Base-by-base conservation (phyloP, 176 grass and related monocot genomes). In the Eragrostis nindensis region DNA sequence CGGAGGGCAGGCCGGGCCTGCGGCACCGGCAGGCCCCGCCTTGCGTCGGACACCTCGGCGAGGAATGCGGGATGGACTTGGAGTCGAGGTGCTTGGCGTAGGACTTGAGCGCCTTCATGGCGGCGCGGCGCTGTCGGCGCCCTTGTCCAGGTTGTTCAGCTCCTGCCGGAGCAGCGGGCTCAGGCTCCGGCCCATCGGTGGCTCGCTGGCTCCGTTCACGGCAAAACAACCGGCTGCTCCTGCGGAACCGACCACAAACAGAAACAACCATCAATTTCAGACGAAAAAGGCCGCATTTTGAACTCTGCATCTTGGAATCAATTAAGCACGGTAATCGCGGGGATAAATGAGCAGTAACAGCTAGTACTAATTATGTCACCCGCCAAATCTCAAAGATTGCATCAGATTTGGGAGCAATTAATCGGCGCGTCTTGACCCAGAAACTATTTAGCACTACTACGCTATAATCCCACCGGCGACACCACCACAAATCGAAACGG, bases 121-220 rank as follows among this genome's bases (percentile, higher is more conserved):
- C 96, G 43, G 86, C 91, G 70, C 87, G 90, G 17, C 96, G 92
- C 92, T 95, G 75, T 98, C 88, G 11, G 82, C 82, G 75, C 95
- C 96, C 80, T 95, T 93, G 78, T 93, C 90, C 11, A 98, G 92
- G 84, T 95, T 98, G 29, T 86, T 84, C 44, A 98, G 82, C 84
- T 98, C 96, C 77, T 95, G 83, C 29, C 96, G 92, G 48, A 95
- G 90, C 86, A 98, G 63, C 11, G 96, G 96, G 66, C 96, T 98
- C 29, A 89, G 84, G 81, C 88, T 98, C 41, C 92, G 81, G 2
- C 86, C 92, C 96, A 98, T 95, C 25, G 11, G 2, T 25, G 42
- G 10, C 14, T 62, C 22, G 7, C 9, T n/a, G n/a, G n/a, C n/a
- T n/a, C n/a, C n/a, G n/a, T 7, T 22, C 42, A 25, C 15, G 22